Evolutionary conservation across 768 basidiomycete genomes (phyloP).

Genomic region (Trametes cingulata): DNA sequence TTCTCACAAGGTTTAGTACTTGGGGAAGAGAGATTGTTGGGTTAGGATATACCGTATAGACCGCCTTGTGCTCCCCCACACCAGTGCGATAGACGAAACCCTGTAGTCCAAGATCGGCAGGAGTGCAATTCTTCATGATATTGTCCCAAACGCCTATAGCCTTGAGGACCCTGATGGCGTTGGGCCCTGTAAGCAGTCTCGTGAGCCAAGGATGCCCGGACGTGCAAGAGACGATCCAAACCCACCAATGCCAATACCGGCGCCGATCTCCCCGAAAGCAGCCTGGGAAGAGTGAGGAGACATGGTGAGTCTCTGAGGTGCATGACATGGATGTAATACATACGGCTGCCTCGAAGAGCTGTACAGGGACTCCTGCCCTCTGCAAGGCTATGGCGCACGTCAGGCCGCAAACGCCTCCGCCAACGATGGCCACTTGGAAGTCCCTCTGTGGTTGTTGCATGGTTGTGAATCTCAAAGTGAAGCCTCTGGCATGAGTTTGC

Average conservation of each 20-base stretch:
- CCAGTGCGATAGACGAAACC: slow-evolving; percentile 46
- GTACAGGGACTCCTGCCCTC: slow-evolving; percentile 43
- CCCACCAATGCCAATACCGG: slow-evolving; percentile 53
- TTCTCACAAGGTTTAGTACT: not conserved
- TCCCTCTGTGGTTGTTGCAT: slow-evolving; percentile 14
- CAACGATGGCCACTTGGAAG: slow-evolving; percentile 53
- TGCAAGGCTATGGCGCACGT: slow-evolving; percentile 46
- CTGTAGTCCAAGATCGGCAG: slow-evolving; percentile 30
- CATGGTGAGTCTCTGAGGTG: not conserved
- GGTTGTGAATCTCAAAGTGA: not conserved
- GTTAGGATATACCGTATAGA: slow-evolving; percentile 43
- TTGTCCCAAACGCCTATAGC: slow-evolving; percentile 45
- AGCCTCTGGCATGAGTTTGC: no score
- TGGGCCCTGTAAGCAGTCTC: slow-evolving; percentile 41
- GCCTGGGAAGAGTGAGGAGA: slow-evolving; percentile 31
- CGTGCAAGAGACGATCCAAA: not conserved
- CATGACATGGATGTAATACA: not conserved
- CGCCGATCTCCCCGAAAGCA: slow-evolving; percentile 54
- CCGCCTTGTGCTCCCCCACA: slow-evolving; percentile 39
- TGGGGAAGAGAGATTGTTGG: no score
- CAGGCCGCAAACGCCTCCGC: slow-evolving; percentile 56
- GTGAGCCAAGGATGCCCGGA: no score
- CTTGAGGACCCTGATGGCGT: slow-evolving; percentile 47
- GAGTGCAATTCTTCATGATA: slow-evolving; percentile 40
- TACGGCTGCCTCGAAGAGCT: slow-evolving; percentile 55